These are phyloP conservation scores for Taphrina deformans DNA, from an alignment of 1,139 yeast species.

Conservation along the genomic window DNA sequence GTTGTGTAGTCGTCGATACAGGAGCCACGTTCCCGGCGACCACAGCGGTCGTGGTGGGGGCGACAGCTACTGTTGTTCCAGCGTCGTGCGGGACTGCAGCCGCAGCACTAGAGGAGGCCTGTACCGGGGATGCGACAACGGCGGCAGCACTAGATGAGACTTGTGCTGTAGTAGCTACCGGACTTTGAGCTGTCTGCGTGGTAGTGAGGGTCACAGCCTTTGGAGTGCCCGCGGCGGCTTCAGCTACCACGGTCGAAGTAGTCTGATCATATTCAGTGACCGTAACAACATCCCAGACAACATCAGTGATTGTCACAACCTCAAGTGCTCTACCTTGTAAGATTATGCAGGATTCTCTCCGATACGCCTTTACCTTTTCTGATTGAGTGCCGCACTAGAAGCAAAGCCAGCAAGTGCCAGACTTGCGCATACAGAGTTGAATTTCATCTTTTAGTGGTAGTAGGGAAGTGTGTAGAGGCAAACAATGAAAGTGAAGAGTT, in stretches of 20 bases:
- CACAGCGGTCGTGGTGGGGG: conserved; percentile 24
- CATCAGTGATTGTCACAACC: conserved; percentile 27
- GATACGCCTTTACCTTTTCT: background rate
- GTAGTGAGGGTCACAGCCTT: conserved; percentile 16
- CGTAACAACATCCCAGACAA: conserved; percentile 31
- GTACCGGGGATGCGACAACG: conserved; percentile 29
- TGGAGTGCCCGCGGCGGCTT: conserved; percentile 7
- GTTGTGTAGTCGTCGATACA: conserved; percentile 35
- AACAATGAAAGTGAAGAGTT: background rate
- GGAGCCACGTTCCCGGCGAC: conserved; percentile 12
- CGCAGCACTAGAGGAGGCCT: conserved; percentile 31
- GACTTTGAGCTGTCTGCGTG: conserved; percentile 32
- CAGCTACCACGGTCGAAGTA: conserved; percentile 13
- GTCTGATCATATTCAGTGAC: conserved; percentile 12
- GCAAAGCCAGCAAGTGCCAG: conserved; percentile 5
- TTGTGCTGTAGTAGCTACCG: conserved; percentile 36
- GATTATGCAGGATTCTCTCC: background rate
- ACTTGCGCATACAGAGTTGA: conserved; percentile 3
- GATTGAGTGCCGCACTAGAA: background rate
- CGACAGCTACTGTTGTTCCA: conserved; percentile 35
- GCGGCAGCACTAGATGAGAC: conserved; percentile 37
- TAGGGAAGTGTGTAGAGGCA: background rate
- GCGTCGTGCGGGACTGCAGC: conserved; percentile 35
- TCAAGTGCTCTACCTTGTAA: conserved; percentile 6
- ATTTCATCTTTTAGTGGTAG: background rate